phyloP scores from a whole-genome alignment of 164 flowering plant species.

The Vitis cinerea region DNA sequence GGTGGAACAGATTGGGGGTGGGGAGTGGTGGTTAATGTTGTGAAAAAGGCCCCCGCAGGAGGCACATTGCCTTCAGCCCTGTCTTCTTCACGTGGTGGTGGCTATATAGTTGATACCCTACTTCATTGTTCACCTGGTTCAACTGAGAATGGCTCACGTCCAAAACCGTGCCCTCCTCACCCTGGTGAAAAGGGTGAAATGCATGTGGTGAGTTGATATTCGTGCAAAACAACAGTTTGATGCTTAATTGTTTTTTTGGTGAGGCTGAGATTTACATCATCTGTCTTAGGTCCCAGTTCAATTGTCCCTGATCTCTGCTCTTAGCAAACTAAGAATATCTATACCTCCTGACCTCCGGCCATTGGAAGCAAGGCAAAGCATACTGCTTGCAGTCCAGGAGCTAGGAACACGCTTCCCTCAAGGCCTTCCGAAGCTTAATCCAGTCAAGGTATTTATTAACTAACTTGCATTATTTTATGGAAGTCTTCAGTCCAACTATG shows the following conservation, averaged over 20 bases:
- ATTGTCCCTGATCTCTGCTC: slow-evolving; percentile 74
- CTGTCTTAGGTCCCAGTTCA: slow-evolving; percentile 85
- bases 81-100: slow-evolving; percentile 56
- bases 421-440: slow-evolving; percentile 95
- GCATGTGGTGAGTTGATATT: slow-evolving; percentile 91
- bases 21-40: slow-evolving; percentile 96
- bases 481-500: no score
- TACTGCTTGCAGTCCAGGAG: slow-evolving; percentile 79
- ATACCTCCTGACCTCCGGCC: slow-evolving; percentile 93
- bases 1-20: slow-evolving; percentile 99
- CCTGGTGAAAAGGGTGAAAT: slow-evolving; percentile 97
- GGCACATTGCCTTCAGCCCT: slow-evolving; percentile 45
- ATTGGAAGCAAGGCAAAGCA: slow-evolving; percentile 80
- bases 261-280: slow-evolving; percentile 10
- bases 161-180: slow-evolving; percentile 90
- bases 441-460: slow-evolving; percentile 64
- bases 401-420: slow-evolving; percentile 72
- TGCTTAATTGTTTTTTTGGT: background rate
- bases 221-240: slow-evolving; percentile 17
- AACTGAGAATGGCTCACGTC: slow-evolving; percentile 78
- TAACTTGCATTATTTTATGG: no score
- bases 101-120: slow-evolving; percentile 89
- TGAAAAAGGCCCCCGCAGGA: slow-evolving; percentile 64
- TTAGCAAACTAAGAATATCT: slow-evolving; percentile 77
- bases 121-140: slow-evolving; percentile 86